Base-by-base conservation (phyloP, 2,329 filamentous ascomycete genomes). In the Pseudogymnoascus sp. region DNA sequence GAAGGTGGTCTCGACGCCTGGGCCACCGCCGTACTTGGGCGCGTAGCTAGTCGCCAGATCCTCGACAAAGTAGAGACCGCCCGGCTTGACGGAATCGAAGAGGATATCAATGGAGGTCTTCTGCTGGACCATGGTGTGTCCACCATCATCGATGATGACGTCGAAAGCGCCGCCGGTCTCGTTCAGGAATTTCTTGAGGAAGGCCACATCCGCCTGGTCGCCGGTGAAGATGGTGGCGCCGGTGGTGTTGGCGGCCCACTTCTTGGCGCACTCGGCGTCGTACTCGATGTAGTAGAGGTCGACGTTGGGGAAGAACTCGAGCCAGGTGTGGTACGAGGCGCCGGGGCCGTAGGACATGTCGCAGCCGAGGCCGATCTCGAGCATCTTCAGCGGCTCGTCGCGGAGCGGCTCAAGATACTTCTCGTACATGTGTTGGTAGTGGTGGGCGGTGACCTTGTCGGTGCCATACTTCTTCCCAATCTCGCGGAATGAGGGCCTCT, bases 251-350 rank as follows among this genome's bases (percentile, higher is more conserved):
- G 69, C 63, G 5, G 72, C 71, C 71, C 73, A 76, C 30, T 72
- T 72, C 30, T 70, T 64, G 3, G 72, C 75, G 60, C 76, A 78
- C 3, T 63, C 66, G 7, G 65, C 70, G 62, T 79, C 71, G 62
- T 72, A 73, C 59, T 78, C 76, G 63, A 78, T 76, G 63, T 74
- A 77, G 65, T 77, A 77, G 16, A 78, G 69, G 28, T 78, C 73
- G 7, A 78, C 69, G 14, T 72, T 60, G 1, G 74, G 69, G 38
- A 78, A 73, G 62, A 74, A 77, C 33, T 77, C 75, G 2, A 75
- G 70, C 75, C 75, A 78, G 14, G 75, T 75, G 65, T 75, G 70
- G 63, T 76, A 78, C 4, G 73, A 75, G 11, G 72, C 72, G 2
- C 74, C 75, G 0, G 75, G 74, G 5, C 74, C 74, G 30, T 76